Conservation (phyloP, 495 filamentous ascomycete genomes). For the Neurospora sp. region DNA sequence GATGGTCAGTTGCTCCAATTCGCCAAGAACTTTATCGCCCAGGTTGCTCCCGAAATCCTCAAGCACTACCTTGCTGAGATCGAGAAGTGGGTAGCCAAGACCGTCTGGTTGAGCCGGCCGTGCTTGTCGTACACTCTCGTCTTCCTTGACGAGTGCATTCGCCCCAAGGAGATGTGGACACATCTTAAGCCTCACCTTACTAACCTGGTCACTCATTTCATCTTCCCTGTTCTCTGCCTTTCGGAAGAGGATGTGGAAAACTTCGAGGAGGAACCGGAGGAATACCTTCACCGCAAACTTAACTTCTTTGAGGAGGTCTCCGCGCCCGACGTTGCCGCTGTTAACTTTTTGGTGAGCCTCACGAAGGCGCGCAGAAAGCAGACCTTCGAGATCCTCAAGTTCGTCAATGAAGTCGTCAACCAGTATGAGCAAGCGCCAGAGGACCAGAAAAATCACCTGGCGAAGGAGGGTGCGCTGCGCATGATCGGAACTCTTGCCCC, state of each 20-base stretch:
- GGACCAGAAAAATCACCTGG: conserved; percentile 78
- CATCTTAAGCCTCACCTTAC: conserved; percentile 88
- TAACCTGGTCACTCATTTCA: conserved; percentile 80
- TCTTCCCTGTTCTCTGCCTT: conserved; percentile 92
- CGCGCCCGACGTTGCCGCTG: conserved; percentile 89
- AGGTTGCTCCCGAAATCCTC: conserved; percentile 90
- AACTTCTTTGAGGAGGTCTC: conserved; percentile 98
- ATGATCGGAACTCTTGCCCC: conserved; percentile 96
- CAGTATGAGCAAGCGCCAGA: conserved; percentile 72
- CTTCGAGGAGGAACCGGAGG: conserved; percentile 86
- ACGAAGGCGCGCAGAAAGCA: conserved; percentile 94
- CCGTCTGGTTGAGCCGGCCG: conserved; percentile 88
- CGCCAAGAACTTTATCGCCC: conserved; percentile 79
- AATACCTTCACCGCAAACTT: conserved; percentile 92
- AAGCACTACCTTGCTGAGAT: conserved; percentile 87
- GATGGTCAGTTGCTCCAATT: conserved; percentile 63
- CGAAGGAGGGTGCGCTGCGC: conserved; percentile 90
- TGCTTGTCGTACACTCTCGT: conserved; percentile 85
- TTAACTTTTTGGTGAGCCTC: conserved; percentile 88
- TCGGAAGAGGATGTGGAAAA: conserved; percentile 87
- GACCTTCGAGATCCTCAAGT: conserved; percentile 84
- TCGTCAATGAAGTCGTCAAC: conserved; percentile 89
- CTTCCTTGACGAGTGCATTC: conserved; percentile 94
- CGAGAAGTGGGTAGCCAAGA: conserved; percentile 93
- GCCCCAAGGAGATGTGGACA: conserved; percentile 93